Base-by-base conservation (phyloP, 1,284 basidiomycete genomes). In the Ustilago lituana region DNA sequence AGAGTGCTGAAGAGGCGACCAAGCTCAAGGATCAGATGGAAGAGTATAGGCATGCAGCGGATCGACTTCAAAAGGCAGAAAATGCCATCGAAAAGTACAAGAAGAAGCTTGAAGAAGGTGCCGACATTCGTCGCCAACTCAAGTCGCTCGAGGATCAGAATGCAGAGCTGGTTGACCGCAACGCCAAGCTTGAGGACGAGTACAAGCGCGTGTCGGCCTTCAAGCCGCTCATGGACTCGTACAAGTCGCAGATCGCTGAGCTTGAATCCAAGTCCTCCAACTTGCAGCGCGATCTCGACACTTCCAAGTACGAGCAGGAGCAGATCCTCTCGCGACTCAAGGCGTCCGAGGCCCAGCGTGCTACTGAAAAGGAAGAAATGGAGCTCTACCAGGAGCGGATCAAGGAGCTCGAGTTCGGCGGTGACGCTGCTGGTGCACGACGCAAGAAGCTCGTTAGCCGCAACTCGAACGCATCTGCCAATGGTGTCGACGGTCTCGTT, bases 21-120 rank as follows among this genome's bases (percentile, higher is more conserved):
- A 88, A 87, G 68, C 85, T 98, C 58, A 94, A 93, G 79, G 95
- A 98, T 78, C 90, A 96, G 83, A 85, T 97, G 1, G 95, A 98
- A 78, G 95, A 98, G 20, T 57, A 70, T 45, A 53, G 59, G 24
- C 93, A 96, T 83, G 89, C 92, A 4, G 91, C 91, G 4, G 95
- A 97, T 74, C 91, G 89, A 65, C 85, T 94, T 29, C 90, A 92
- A 77, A 97, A 95, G 85, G 91, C 90, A 6, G 95, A 98, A 82
- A 95, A 95, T 76, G 94, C 95, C 29, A 93, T 97, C 87, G 94
- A 98, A 83, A 98, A 98, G 83, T 96, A 97, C 84, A 95, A 95
- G 85, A 95, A 93, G 86, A 98, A 98, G 84, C 86, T 98, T 4
- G 95, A 98, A 76, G 95, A 97, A 81, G 89, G 90, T 4, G 92